These are phyloP conservation scores for Rhododendron ferrugineum DNA, from an alignment of 148 eudicot genomes.

Conservation along the genomic window DNA sequence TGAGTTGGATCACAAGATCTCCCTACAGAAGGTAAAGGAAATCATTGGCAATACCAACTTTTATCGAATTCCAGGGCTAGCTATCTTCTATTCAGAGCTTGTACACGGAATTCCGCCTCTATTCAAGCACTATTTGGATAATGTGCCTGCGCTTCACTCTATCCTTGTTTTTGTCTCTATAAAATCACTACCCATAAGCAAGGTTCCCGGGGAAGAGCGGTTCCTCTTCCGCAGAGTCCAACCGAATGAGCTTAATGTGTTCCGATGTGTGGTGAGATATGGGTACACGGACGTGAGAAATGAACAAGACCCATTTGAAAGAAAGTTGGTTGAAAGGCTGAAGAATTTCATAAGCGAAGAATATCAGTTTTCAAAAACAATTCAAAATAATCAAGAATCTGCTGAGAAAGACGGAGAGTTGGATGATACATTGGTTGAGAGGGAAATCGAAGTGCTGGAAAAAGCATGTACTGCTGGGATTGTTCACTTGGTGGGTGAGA, in stretches of 20 bases:
- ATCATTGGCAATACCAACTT: slow-evolving; percentile 12
- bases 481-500: slow-evolving; percentile 40
- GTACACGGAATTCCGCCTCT: slow-evolving; percentile 51
- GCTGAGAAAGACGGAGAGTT: background rate
- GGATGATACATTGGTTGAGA: slow-evolving; percentile 9
- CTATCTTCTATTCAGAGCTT: slow-evolving; percentile 42
- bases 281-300: background rate
- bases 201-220: slow-evolving; percentile 40
- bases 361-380: background rate
- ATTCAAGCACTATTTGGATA: slow-evolving; percentile 34
- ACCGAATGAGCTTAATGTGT: background rate
- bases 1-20: slow-evolving; percentile 40
- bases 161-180: slow-evolving; percentile 36
- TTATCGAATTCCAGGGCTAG: slow-evolving; percentile 32
- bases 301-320: slow-evolving; percentile 20
- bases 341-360: slow-evolving; percentile 24
- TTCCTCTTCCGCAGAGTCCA: background rate
- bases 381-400: background rate
- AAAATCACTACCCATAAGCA: slow-evolving; percentile 41
- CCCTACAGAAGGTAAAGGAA: slow-evolving; percentile 16
- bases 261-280: background rate
- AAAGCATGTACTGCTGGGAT: slow-evolving; percentile 27
- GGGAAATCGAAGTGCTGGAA: slow-evolving; percentile 24
- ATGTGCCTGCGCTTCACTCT: slow-evolving; percentile 34
- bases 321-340: slow-evolving; percentile 21